Base-by-base conservation (phyloP, 345 rosid genomes). In the Ailanthus altissimus region DNA sequence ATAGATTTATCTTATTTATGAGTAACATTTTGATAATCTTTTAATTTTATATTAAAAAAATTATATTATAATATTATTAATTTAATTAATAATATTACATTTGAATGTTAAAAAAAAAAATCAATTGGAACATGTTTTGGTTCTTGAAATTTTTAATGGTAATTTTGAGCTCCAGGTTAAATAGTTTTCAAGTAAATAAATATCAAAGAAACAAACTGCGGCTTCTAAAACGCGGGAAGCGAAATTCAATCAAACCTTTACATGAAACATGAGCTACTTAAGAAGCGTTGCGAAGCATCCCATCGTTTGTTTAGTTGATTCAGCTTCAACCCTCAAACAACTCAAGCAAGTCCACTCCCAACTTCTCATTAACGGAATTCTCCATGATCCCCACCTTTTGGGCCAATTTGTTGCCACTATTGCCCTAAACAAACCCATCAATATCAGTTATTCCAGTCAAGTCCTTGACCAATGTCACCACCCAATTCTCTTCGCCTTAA, bases 261-360 rank as follows among this genome's bases (percentile, higher is more conserved):
- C n/a, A n/a, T n/a, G n/a, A n/a, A 21, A 42, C 47, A 20, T 57
- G 63, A 64, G 38, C 62, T 74, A 67, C 45, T 75, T 72, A 13
- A 77, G 78, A 57, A 36, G 78, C 49, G n/a, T 66, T 21, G 57
- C 75, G 5, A 86, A 75, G 67, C 85, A 86, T 32, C 83, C 84
- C 7, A 43, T 73, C 15, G 54, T 80, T 25, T 73, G 58, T 67
- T 76, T 76, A 0, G 32, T 86, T 15, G 81, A 84, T 20, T 63
- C 81, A 38, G 5, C 76, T 32, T 77, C 85, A 8, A 58, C 78
- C 69, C 75, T 76, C 57, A 76, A 50, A 26, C 82, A 88, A 73
- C 85, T 89, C 53, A 64, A 77, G 32, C 93, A 91, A 73, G 88
- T 89, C 78, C 95, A 91, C 70, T 76, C 87, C 26, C 88, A 84